Evolutionary conservation across 2,329 filamentous ascomycete species (phyloP).

Genomic region (Orbilia brochopaga): DNA sequence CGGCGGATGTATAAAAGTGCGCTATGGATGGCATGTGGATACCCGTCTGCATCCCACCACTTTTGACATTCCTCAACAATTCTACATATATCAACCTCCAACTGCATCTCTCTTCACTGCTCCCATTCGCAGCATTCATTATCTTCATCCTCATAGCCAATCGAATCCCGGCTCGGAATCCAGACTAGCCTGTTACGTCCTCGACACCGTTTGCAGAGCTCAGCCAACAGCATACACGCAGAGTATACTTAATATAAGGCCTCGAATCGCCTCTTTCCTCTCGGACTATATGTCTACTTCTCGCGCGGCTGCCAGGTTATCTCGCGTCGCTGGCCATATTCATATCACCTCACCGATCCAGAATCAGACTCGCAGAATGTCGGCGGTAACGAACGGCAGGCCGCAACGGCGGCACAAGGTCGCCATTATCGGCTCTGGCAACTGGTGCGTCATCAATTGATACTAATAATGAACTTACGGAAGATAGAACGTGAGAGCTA

Average conservation of each 20-base stretch:
- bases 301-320: slow-evolving; percentile 36
- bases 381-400: slow-evolving; percentile 13
- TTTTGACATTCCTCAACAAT: slow-evolving; percentile 17
- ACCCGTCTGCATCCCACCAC: neutral
- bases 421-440: slow-evolving; percentile 91
- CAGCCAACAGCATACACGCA: neutral
- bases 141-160: neutral
- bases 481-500: slow-evolving; percentile 10
- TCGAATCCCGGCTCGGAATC: neutral
- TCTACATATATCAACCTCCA: no score
- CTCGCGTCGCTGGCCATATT: slow-evolving; percentile 40
- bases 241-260: slow-evolving; percentile 16
- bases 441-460: slow-evolving; percentile 70
- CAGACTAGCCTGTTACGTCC: slow-evolving; percentile 20
- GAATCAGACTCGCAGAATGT: slow-evolving; percentile 11
- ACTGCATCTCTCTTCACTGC: no score
- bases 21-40: neutral
- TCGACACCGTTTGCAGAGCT: slow-evolving; percentile 3
- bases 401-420: slow-evolving; percentile 75
- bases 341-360: neutral
- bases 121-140: no score
- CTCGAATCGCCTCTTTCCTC: slow-evolving; percentile 16
- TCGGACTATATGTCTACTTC: slow-evolving; percentile 33
- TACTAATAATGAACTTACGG: slow-evolving; percentile 2
- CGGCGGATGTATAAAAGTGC: neutral